A percentile compares a stretch with the other conserved stretches of the same genome.
Conservation (phyloP, 805 yeast genomes). For the Yamadazyma akitaensis region DNA sequence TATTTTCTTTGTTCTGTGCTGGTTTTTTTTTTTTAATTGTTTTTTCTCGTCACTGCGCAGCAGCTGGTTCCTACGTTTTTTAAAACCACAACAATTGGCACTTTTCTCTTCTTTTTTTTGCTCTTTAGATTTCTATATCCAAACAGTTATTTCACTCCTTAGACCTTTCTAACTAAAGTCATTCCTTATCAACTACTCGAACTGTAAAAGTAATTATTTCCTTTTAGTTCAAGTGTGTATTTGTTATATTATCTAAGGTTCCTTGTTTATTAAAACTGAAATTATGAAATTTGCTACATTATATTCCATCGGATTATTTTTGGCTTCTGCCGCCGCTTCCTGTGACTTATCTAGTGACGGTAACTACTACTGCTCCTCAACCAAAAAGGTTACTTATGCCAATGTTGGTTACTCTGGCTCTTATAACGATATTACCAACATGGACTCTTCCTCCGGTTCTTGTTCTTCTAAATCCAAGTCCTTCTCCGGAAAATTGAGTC, state of each 20-base stretch:
- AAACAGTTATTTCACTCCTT: constrained; percentile 3
- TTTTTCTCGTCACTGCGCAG: constrained; percentile 1
- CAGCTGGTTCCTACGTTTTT: constrained; percentile 5
- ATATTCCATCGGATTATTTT: constrained; percentile 10
- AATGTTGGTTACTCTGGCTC: constrained; percentile 85
- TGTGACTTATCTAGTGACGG: constrained; percentile 37
- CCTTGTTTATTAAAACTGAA: background rate
- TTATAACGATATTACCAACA: constrained; percentile 72
- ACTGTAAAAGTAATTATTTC: background rate
- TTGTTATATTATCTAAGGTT: constrained; percentile 1
- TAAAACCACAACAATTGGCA: constrained; percentile 12
- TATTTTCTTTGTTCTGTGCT: constrained; percentile 3
- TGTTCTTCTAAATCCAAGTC: constrained; percentile 59
- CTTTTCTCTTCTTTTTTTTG: constrained; percentile 1
- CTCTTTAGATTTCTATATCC: background rate
- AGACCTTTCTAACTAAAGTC: constrained; percentile 11
- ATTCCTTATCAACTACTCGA: constrained; percentile 8
- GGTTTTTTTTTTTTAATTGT: constrained; percentile 1
- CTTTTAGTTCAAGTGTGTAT: background rate
- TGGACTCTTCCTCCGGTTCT: constrained; percentile 64
- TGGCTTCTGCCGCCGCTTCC: constrained; percentile 10
- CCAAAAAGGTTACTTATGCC: constrained; percentile 61
- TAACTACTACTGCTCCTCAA: constrained; percentile 78
- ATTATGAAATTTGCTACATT: constrained; percentile 13
- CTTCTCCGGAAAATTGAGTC: constrained; percentile 73